These are phyloP conservation scores for Colletotrichum sp. DNA, from an alignment of 2,329 filamentous ascomycete species.

Conservation along the genomic window DNA sequence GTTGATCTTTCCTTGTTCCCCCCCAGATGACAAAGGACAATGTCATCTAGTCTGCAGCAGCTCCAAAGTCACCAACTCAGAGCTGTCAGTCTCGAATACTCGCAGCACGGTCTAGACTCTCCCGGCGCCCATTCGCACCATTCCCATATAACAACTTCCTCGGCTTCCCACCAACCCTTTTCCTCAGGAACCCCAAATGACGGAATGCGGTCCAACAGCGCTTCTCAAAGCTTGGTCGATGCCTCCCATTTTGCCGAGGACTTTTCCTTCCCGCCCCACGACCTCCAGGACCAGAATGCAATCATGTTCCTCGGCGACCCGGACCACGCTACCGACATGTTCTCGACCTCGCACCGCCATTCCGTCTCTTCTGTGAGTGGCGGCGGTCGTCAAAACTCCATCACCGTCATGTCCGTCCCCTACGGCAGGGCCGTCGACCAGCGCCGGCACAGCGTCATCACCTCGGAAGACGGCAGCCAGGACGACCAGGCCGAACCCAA, in stretches of 20 bases:
- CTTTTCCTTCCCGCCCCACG: slow-evolving; percentile 57
- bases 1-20: slow-evolving; percentile 31
- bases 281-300: slow-evolving; percentile 44
- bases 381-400: slow-evolving; percentile 40
- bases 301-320: slow-evolving; percentile 42
- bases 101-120: slow-evolving; percentile 23
- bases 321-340: slow-evolving; percentile 35
- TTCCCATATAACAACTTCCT: slow-evolving; percentile 20
- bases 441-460: slow-evolving; percentile 37
- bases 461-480: slow-evolving; percentile 50
- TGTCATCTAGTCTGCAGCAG: slow-evolving; percentile 42
- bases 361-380: slow-evolving; percentile 40
- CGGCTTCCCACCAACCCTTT: slow-evolving; percentile 15
- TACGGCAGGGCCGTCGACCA: slow-evolving; percentile 25
- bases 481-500: slow-evolving; percentile 49
- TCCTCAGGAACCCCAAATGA: slow-evolving; percentile 30
- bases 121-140: slow-evolving; percentile 21
- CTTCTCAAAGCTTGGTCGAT: slow-evolving; percentile 48
- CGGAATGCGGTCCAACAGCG: slow-evolving; percentile 36
- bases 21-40: slow-evolving; percentile 33
- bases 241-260: slow-evolving; percentile 53
- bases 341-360: slow-evolving; percentile 31
- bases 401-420: slow-evolving; percentile 36
- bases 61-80: slow-evolving; percentile 37
- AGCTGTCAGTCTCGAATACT: slow-evolving; percentile 38